Percentiles rank a stretch among this genome's conserved stretches.
These are phyloP conservation scores for Dichotomopilus funicola DNA, from an alignment of 2,329 filamentous ascomycete species.

Conservation along the genomic window DNA sequence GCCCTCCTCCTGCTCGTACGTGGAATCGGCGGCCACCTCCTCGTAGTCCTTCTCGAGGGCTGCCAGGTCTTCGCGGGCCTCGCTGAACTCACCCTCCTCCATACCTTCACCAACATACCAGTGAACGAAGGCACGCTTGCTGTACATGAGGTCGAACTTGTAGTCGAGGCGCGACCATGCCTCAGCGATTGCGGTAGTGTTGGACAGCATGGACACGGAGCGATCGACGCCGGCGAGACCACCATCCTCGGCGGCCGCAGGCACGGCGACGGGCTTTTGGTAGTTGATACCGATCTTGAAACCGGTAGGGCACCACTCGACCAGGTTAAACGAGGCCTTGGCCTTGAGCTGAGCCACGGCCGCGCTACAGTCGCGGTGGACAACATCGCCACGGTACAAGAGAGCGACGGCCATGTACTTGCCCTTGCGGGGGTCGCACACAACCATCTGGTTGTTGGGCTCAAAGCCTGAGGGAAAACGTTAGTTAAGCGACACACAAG, in stretches of 20 bases:
- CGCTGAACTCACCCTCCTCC: constrained; percentile 86
- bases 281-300: constrained; percentile 75
- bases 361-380: constrained; percentile 62
- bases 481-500: not conserved
- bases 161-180: constrained; percentile 66
- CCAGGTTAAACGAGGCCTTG: constrained; percentile 65
- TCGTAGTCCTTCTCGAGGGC: constrained; percentile 83
- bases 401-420: constrained; percentile 72
- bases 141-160: constrained; percentile 76
- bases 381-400: constrained; percentile 65
- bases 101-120: constrained; percentile 86
- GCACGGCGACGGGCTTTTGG: constrained; percentile 58
- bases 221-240: constrained; percentile 57
- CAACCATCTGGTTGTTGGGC: constrained; percentile 74
- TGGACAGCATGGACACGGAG: constrained; percentile 65
- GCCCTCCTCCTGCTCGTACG: constrained; percentile 52
- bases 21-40: constrained; percentile 72
- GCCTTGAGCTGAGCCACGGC: constrained; percentile 63
- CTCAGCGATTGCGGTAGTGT: constrained; percentile 68
- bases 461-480: constrained; percentile 52
- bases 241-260: constrained; percentile 45
- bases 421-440: constrained; percentile 66
- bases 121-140: constrained; percentile 69
- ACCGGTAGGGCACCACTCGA: constrained; percentile 69
- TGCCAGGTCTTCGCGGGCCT: constrained; percentile 79